These are phyloP conservation scores for Fusarium fracticaudum DNA, from an alignment of 2,329 filamentous ascomycete genomes.

Conservation along the genomic window DNA sequence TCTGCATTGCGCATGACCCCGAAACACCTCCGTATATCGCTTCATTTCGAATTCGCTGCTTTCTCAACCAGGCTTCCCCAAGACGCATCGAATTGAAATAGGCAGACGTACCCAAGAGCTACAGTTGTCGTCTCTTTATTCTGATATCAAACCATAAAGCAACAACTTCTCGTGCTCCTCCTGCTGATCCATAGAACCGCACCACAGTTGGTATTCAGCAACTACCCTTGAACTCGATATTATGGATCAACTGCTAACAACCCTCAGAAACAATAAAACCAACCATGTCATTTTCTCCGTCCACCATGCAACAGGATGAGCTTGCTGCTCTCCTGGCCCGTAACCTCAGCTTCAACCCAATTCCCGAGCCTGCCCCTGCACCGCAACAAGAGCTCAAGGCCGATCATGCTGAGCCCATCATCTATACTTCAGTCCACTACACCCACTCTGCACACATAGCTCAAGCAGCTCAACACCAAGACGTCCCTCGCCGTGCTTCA, in stretches of 20 bases:
- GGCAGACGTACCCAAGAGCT: neutral
- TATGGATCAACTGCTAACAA: constrained; percentile 20
- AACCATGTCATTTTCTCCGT: constrained; percentile 53
- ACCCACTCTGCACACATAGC: constrained; percentile 76
- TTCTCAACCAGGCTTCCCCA: constrained; percentile 18
- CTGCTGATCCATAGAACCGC: neutral
- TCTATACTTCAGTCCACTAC: constrained; percentile 85
- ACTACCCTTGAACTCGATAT: neutral
- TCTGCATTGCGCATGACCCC: constrained; percentile 32
- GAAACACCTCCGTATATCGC: constrained; percentile 31
- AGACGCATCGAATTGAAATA: constrained; percentile 14
- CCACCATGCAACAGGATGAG: constrained; percentile 77
- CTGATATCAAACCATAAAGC: neutral
- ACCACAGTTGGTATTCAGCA: constrained; percentile 23
- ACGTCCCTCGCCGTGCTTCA: constrained; percentile 58
- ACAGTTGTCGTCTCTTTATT: neutral
- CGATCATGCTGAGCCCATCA: constrained; percentile 58
- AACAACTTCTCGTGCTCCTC: neutral
- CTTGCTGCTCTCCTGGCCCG: constrained; percentile 82
- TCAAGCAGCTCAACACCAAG: constrained; percentile 46
- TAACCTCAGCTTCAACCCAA: constrained; percentile 72
- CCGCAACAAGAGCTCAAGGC: constrained; percentile 45
- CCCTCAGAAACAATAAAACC: constrained; percentile 3
- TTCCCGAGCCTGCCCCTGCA: constrained; percentile 22
- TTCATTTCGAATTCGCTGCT: constrained; percentile 33